These are phyloP conservation scores for Cutaneotrichosporon sp. DNA, from an alignment of 1,284 basidiomycete genomes.

Conservation along the genomic window DNA sequence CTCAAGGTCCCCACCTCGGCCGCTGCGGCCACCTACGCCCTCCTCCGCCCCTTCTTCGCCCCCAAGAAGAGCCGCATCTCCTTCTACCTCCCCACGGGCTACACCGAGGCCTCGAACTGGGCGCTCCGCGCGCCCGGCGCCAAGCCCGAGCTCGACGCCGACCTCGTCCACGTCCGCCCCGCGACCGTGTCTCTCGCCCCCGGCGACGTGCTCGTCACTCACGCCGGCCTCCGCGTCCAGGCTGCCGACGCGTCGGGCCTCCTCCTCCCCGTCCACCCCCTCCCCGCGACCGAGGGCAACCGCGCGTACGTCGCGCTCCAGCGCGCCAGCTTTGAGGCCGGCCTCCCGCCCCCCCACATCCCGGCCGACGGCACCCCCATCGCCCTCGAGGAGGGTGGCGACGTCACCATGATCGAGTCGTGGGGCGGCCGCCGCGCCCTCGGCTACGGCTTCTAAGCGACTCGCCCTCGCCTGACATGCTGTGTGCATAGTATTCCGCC, in stretches of 20 bases:
- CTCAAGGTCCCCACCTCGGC: constrained; percentile 29
- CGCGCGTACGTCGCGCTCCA: constrained; percentile 32
- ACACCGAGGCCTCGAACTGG: constrained; percentile 45
- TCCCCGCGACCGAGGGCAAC: constrained; percentile 28
- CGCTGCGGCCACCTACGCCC: constrained; percentile 41
- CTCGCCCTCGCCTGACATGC: background rate
- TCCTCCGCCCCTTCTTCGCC: constrained; percentile 45
- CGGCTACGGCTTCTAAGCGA: constrained; percentile 32
- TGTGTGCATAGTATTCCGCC: background rate
- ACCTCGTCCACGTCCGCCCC: constrained; percentile 29
- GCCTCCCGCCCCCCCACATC: constrained; percentile 38
- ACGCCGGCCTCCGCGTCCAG: constrained; percentile 31
- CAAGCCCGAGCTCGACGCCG: constrained; percentile 24
- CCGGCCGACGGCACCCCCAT: constrained; percentile 23
- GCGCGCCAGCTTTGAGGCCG: constrained; percentile 41
- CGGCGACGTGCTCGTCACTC: constrained; percentile 44
- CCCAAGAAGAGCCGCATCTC: constrained; percentile 38
- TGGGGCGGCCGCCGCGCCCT: constrained; percentile 40
- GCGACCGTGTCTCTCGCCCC: constrained; percentile 32
- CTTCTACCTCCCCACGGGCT: constrained; percentile 39
- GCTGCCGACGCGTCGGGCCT: constrained; percentile 22
- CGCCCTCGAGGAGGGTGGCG: constrained; percentile 34
- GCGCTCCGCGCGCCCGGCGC: constrained; percentile 11
- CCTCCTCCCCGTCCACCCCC: constrained; percentile 38
- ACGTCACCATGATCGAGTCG: constrained; percentile 24